Percentiles rank a stretch among this genome's conserved stretches.
phyloP scores from a whole-genome alignment of 1,284 basidiomycete species.

The Cutaneotrichosporon cavernicola region DNA sequence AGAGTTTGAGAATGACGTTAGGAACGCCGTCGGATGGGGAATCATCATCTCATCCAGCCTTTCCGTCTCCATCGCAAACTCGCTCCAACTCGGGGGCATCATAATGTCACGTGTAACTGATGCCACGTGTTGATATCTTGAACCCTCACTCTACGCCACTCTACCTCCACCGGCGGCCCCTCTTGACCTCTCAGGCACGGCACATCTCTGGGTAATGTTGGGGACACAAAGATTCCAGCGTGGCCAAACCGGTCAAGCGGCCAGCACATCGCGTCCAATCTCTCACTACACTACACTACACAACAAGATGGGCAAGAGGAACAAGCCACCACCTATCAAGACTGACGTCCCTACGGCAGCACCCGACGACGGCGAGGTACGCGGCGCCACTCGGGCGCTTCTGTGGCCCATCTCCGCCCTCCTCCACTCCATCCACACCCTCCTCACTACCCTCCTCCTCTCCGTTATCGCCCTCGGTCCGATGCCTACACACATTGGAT shows the following conservation, averaged over 20 bases:
- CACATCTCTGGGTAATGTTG: neutral
- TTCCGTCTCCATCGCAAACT: neutral
- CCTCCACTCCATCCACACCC: conserved; percentile 40
- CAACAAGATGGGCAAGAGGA: neutral
- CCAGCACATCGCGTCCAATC: neutral
- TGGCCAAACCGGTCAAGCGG: too few species aligned
- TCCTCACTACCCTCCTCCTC: conserved; percentile 57
- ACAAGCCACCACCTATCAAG: neutral
- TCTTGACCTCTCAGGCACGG: neutral
- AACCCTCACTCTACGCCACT: neutral
- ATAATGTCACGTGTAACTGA: neutral
- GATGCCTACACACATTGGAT: conserved; percentile 85
- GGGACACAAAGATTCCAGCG: neutral
- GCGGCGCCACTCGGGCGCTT: conserved; percentile 11
- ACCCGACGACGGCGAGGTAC: neutral
- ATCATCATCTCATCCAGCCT: too few species aligned
- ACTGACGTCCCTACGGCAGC: neutral
- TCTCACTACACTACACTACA: neutral
- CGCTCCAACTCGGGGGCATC: neutral
- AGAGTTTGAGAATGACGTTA: neutral
- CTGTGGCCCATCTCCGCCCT: conserved; percentile 29
- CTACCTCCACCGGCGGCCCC: neutral
- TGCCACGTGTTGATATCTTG: neutral
- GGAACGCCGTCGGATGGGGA: neutral
- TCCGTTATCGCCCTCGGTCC: conserved; percentile 74